Percentiles rank a stretch among this genome's conserved stretches.
Conservation (phyloP, 805 yeast genomes). For the Yarrowia phangngaensis region DNA sequence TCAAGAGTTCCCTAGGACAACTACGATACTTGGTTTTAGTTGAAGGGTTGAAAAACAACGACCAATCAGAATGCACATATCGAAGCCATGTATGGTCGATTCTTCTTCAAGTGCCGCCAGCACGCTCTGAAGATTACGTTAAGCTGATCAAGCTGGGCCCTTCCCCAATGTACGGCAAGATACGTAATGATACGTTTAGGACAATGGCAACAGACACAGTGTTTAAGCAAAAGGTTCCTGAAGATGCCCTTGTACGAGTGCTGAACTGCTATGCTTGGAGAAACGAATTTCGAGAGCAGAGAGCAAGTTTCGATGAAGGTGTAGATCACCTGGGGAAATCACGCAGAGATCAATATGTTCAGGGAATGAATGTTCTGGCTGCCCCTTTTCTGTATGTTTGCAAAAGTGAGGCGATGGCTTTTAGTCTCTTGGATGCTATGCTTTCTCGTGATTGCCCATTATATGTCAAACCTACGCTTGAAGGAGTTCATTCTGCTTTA, state of each 20-base stretch:
- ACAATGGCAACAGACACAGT: conserved; percentile 70
- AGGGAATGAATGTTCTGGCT: conserved; percentile 81
- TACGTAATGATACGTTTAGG: conserved; percentile 79
- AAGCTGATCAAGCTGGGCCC: conserved; percentile 54
- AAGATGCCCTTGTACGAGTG: conserved; percentile 61
- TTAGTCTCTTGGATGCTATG: conserved; percentile 60
- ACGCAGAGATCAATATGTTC: conserved; percentile 59
- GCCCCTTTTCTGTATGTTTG: conserved; percentile 79
- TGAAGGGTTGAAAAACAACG: conserved; percentile 42
- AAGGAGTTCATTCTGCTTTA: conserved; percentile 76
- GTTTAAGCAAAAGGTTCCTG: conserved; percentile 65
- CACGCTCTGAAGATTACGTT: conserved; percentile 53
- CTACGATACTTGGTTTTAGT: conserved; percentile 50
- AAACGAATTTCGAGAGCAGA: conserved; percentile 20
- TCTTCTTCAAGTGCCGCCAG: conserved; percentile 59
- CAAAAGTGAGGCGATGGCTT: conserved; percentile 83
- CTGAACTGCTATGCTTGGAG: conserved; percentile 64
- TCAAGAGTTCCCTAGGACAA: conserved; percentile 51
- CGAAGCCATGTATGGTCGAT: conserved; percentile 80
- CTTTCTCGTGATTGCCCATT: conserved; percentile 66
- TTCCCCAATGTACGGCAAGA: conserved; percentile 59
- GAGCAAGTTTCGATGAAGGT: conserved; percentile 10
- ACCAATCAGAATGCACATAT: conserved; percentile 51
- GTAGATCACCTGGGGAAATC: conserved; percentile 11
- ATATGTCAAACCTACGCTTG: conserved; percentile 69